Conservation (phyloP, 176 grass and related monocot species). For the Ensete glaucum region DNA sequence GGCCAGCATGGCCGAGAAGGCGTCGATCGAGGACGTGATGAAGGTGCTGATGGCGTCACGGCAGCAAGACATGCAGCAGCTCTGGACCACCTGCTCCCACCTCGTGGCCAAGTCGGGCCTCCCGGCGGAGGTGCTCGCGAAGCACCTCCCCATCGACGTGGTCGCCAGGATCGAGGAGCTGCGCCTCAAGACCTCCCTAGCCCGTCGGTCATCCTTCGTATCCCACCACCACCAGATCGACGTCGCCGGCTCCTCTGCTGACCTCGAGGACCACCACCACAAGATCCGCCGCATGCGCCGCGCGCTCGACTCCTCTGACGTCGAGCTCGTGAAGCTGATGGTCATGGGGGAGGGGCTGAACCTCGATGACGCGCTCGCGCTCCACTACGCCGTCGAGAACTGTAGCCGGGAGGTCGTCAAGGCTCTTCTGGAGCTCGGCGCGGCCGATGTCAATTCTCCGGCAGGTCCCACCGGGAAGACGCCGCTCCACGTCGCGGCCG, state of each 20-base stretch:
- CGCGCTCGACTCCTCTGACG: conserved; percentile 90
- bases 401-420: conserved; percentile 98
- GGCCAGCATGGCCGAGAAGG: conserved; percentile 90
- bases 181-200: conserved; percentile 69
- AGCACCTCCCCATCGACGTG: conserved; percentile 83
- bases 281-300: conserved; percentile 99
- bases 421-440: conserved; percentile 88
- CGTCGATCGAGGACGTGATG: conserved; percentile 99
- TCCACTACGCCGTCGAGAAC: conserved; percentile 96
- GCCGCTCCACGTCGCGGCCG: conserved; percentile 89
- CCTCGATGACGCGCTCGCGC: conserved; percentile 87
- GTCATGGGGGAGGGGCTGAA: conserved; percentile 99
- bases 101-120: conserved; percentile 92
- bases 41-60: conserved; percentile 87
- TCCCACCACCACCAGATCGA: conserved; percentile 29
- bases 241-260: conserved; percentile 21
- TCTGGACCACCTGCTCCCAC: conserved; percentile 92
- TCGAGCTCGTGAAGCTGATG: conserved; percentile 98
- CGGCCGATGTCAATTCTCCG: conserved; percentile 83
- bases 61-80: conserved; percentile 93
- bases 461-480: conserved; percentile 81
- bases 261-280: conserved; percentile 67
- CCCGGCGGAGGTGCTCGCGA: conserved; percentile 83
- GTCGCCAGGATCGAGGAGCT: conserved; percentile 95
- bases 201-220: conserved; percentile 63